Evolutionary conservation across 768 basidiomycete genomes (phyloP).

Genomic region (Lactarius deliciosus): DNA sequence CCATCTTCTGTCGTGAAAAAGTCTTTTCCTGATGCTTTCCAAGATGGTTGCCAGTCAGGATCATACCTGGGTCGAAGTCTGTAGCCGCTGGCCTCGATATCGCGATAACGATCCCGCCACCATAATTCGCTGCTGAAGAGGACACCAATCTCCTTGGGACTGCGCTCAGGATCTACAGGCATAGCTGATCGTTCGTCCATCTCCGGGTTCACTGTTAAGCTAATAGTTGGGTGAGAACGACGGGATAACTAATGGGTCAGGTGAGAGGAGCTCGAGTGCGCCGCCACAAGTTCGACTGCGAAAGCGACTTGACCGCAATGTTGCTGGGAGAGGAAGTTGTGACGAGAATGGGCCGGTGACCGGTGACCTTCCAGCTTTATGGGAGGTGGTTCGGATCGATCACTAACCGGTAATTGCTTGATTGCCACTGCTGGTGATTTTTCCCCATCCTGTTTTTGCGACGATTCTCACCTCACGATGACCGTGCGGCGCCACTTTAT

Average conservation of each 20-base stretch:
- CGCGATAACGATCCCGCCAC: conserved; percentile 20
- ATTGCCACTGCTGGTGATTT: no score
- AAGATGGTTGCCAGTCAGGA: conserved; percentile 18
- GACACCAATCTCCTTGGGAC: conserved; percentile 1
- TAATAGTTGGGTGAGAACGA: not conserved
- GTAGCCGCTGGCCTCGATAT: conserved; percentile 16
- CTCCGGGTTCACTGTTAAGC: not conserved
- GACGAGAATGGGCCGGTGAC: not conserved
- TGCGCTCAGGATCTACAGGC: not conserved
- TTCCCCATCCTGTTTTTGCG: no score
- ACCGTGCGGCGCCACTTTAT: no score
- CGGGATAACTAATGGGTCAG: not conserved
- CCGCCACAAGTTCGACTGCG: not conserved
- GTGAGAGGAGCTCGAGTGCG: not conserved
- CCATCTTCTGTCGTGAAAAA: conserved; percentile 19
- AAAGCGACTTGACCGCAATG: not conserved
- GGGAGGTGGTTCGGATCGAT: not conserved
- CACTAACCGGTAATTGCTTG: no score
- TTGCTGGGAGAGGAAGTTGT: not conserved
- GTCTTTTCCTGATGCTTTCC: conserved; percentile 7
- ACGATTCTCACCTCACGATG: no score
- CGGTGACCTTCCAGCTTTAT: not conserved
- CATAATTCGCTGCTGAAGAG: conserved; percentile 20
- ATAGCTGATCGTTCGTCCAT: not conserved
- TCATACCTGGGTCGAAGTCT: conserved; percentile 18